Base-by-base conservation (phyloP, 2,329 filamentous ascomycete genomes). In the Neofusicoccum kwambonambiense region DNA sequence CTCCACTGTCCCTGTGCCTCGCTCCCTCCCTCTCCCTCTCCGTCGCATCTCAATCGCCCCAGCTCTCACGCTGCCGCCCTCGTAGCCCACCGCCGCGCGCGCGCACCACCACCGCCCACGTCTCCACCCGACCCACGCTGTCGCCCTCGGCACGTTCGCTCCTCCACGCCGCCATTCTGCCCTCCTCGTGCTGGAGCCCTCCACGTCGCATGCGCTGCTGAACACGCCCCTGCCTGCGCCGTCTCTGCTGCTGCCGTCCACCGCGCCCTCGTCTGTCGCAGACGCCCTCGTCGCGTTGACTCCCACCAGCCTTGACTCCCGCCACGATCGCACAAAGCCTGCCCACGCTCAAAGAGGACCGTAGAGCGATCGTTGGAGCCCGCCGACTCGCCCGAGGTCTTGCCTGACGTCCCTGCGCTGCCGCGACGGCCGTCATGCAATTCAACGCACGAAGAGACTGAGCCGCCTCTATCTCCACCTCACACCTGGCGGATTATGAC, bases 341-440 rank as follows among this genome's bases (percentile, higher is more conserved):
- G 42, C 44, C 31, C 13, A 8, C 22, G 35, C 52, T 39, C 34
- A 47, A 50, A 64, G 42, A 31, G 15, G 41, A n/a, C 50, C 51
- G 42, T 51, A 27, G 44, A 50, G 58, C 58, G 58, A 62, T 42
- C 34, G 34, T 41, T n/a, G 44, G 58, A 51, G 45, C 51, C 35
- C 45, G 52, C 62, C 35, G 62, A 58, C 51, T 50, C 51, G 51
- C 42, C 44, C 12, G 34, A 58, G 41, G 31, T 41, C 62, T 42
- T 47, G 50, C 45, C 45, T 64, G 51, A 64, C 62, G 52, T 35
- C 57, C 62, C 37, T 47, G 50, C 45, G 37, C 66, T 68, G 67
- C 71, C 73, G 74, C 73, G 70, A 72, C 70, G 73, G 74, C 72
- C 76, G 76, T 77, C 76, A 78, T 78, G 76, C 76, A 74, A 77